These are phyloP conservation scores for Closterium sp. DNA, from an alignment of 139 green algal species.

Conservation along the genomic window DNA sequence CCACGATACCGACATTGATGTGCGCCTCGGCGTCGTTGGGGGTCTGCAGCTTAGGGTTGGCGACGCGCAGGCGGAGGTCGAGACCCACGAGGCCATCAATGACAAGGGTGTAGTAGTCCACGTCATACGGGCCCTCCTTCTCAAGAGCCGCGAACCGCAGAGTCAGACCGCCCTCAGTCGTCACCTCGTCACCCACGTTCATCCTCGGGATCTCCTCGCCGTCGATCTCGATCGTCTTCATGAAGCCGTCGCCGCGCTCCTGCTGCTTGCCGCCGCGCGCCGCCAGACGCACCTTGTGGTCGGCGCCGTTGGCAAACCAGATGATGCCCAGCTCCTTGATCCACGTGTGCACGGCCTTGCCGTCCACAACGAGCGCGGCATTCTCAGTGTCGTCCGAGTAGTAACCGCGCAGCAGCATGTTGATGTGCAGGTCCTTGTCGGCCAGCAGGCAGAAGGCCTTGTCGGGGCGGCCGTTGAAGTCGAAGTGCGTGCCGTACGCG, in stretches of 20 bases:
- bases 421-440: slow-evolving; percentile 27
- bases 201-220: neutral
- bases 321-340: slow-evolving; percentile 7
- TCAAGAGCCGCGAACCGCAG: slow-evolving; percentile 1
- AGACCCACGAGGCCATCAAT: slow-evolving; percentile 26
- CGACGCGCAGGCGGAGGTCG: slow-evolving; percentile 15
- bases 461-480: slow-evolving; percentile 40
- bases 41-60: slow-evolving; percentile 16
- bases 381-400: neutral
- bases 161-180: neutral
- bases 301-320: neutral
- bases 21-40: slow-evolving; percentile 22
- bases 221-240: neutral
- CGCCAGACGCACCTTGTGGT: slow-evolving; percentile 10
- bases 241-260: neutral
- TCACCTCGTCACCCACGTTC: neutral
- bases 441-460: slow-evolving; percentile 35
- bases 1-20: slow-evolving; percentile 18
- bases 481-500: slow-evolving; percentile 24
- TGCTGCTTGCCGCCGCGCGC: neutral
- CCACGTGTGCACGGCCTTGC: slow-evolving; percentile 37
- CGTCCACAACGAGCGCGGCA: slow-evolving; percentile 2
- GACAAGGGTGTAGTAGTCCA: slow-evolving; percentile 17
- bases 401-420: slow-evolving; percentile 42
- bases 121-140: slow-evolving; percentile 10